phyloP scores from a whole-genome alignment of 1,139 yeast genomes.

The Zygosaccharomyces sapae region DNA sequence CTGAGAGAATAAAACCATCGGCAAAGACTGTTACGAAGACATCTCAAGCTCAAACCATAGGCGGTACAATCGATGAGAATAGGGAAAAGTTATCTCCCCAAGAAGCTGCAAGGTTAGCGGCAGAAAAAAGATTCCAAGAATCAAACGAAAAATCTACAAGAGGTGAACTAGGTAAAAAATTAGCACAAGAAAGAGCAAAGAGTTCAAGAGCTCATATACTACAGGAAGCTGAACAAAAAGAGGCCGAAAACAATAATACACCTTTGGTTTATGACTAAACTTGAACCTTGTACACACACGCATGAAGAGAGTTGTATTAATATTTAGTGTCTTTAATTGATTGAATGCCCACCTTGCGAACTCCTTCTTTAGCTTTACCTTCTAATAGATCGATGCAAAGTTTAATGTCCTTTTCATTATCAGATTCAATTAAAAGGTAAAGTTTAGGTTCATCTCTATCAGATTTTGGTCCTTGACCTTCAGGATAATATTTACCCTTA shows the following conservation, averaged over 20 bases:
- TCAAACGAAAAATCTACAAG: conserved; percentile 24
- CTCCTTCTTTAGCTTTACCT: conserved; percentile 56
- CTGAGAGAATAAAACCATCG: background rate
- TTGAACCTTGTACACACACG: background rate
- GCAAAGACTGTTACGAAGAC: background rate
- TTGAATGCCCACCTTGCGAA: conserved; percentile 35
- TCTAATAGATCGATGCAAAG: conserved; percentile 65
- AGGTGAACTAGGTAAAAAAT: conserved; percentile 31
- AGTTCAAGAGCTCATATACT: conserved; percentile 22
- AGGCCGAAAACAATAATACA: conserved; percentile 11
- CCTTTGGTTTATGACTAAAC: conserved; percentile 14
- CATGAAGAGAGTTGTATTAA: conserved; percentile 9
- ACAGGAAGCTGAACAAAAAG: conserved; percentile 20
- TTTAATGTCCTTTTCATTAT: conserved; percentile 57
- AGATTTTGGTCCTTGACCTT: conserved; percentile 45
- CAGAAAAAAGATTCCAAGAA: conserved; percentile 31
- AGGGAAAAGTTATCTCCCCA: conserved; percentile 22
- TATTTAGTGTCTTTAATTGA: conserved; percentile 29
- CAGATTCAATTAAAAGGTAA: conserved; percentile 75
- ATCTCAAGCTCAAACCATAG: conserved; percentile 6
- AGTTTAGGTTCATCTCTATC: conserved; percentile 65
- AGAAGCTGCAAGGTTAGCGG: conserved; percentile 35
- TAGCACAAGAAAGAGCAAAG: conserved; percentile 30
- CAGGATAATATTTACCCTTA: conserved; percentile 72
- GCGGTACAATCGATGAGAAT: conserved; percentile 6